Evolutionary conservation across 345 rosid genomes (phyloP), one percentile per base, ranked within the genome.

Genomic region (Capsella bursapastoris): DNA sequence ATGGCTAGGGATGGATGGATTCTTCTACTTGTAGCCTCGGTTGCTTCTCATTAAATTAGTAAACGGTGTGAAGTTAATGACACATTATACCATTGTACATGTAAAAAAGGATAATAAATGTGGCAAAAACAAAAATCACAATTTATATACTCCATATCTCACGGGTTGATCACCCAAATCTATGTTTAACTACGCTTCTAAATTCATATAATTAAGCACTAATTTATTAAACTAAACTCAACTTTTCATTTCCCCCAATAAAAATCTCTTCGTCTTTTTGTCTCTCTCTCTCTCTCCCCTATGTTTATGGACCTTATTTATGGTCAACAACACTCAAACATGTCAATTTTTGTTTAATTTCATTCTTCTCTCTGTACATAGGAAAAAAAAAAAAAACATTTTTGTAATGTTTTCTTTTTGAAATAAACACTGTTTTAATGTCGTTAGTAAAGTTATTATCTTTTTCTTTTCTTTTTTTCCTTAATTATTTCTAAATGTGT

Each of bases 21-120:
- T 34, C 25, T 64, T 45, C n/a, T 73, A 51, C 57, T 58, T 35
- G 4, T 58, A 49, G 52, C 60, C 60, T 58, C 32, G 61, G 78
- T 58, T 66, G 73, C 63, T 75, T 11, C 57, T 29, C 73, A 68
- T 75, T 75, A 37, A 68, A 60, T 68, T 51, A 44, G 57, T n/a
- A 60, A 68, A 68, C 74, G 74, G 74, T 68, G 41, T 7, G 3
- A 63, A 68, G 32, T 22, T 59, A 67, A 59, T 65, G 57, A 52
- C 78, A 57, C 35, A 31, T 60, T 22, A 50, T 50, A 47, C 41
- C 35, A 32, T 8, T 43, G 45, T 41, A 52, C 52, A 27, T 62
- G 25, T 22, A 22, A 34, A 50, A 50, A 3, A 61, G 22, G 51
- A 74, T 41, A 44, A 75, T 75, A 41, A 75, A 75, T 60, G 69